Percentiles rank a stretch among this genome's conserved stretches.
phyloP scores from a whole-genome alignment of 768 basidiomycete species.

The Antrodiella citrinella region DNA sequence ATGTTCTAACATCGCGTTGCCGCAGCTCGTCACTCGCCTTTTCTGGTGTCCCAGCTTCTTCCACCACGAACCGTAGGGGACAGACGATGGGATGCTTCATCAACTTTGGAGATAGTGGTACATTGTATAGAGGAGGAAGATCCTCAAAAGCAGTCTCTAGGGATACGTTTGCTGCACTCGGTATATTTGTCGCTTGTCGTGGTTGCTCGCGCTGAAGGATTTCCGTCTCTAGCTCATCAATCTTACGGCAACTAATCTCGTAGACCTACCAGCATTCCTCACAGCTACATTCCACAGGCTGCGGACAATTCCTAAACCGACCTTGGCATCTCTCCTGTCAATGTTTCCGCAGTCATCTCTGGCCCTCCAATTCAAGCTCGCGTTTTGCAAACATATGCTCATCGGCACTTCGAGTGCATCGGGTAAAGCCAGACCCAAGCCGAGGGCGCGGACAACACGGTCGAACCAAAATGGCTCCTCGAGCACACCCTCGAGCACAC shows the following conservation, averaged over 20 bases:
- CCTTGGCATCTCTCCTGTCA: conserved; percentile 16
- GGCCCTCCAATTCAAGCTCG: conserved; percentile 21
- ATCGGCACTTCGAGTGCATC: neutral
- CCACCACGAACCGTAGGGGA: conserved; percentile 37
- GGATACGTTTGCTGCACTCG: conserved; percentile 23
- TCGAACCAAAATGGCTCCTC: conserved; percentile 12
- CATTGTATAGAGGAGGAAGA: conserved; percentile 19
- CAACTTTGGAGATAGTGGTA: conserved; percentile 38
- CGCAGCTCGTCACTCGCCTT: conserved; percentile 38
- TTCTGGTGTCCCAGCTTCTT: conserved; percentile 54
- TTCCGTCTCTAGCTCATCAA: conserved; percentile 24
- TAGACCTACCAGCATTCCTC: conserved; percentile 26
- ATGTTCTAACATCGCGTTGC: conserved; percentile 4
- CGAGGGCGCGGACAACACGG: conserved; percentile 15
- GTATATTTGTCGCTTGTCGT: too few species aligned
- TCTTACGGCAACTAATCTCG: conserved; percentile 23
- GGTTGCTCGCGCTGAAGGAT: conserved; percentile 25
- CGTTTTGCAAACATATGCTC: conserved; percentile 21
- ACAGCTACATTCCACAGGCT: conserved; percentile 22
- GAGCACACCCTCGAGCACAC: conserved; percentile 3
- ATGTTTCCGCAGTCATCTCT: conserved; percentile 18
- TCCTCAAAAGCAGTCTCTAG: conserved; percentile 16
- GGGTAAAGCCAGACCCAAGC: conserved; percentile 12
- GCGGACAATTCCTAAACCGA: conserved; percentile 12
- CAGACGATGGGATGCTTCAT: conserved; percentile 48